A percentile compares a stretch with the other conserved stretches of the same genome.
Conservation (phyloP, 2,329 filamentous ascomycete genomes). For the Allantophomopsis cytisporea region DNA sequence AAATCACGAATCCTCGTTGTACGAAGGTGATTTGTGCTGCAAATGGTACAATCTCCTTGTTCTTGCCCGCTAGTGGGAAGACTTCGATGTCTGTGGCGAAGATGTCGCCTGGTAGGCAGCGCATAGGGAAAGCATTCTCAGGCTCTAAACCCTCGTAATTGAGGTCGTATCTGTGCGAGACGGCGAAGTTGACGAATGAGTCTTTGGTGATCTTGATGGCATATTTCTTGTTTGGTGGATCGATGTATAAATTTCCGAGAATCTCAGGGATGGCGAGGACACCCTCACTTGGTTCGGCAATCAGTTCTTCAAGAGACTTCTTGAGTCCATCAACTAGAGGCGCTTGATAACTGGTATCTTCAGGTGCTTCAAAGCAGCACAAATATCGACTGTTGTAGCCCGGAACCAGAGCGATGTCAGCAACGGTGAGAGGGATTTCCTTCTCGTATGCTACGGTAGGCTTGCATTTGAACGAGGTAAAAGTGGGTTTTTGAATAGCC, state of each 20-base stretch:
- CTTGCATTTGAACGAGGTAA: neutral
- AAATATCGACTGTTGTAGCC: conserved; percentile 3
- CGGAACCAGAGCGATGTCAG: conserved; percentile 1
- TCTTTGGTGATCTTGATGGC: conserved; percentile 1
- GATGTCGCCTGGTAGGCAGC: conserved; percentile 1
- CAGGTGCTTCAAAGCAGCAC: conserved; percentile 1
- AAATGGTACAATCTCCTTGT: neutral
- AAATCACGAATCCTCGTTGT: conserved; percentile 4
- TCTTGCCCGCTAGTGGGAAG: neutral
- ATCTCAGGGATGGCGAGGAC: conserved; percentile 1
- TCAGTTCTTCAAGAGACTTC: conserved; percentile 1
- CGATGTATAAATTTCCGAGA: conserved; percentile 1
- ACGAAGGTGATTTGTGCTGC: conserved; percentile 3
- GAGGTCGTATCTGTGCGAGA: conserved; percentile 1
- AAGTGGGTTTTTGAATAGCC: too few species aligned
- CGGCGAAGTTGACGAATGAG: conserved; percentile 1
- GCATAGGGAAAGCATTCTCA: conserved; percentile 1
- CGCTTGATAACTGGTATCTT: conserved; percentile 1
- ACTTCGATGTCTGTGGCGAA: conserved; percentile 2
- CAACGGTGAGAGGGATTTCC: conserved; percentile 2
- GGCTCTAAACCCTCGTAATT: conserved; percentile 1
- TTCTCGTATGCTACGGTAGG: conserved; percentile 2
- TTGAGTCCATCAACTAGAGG: conserved; percentile 1
- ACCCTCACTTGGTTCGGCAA: conserved; percentile 1
- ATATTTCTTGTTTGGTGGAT: too few species aligned